Percentiles rank a stretch among this genome's conserved stretches.
phyloP scores from a whole-genome alignment of 148 eudicot genomes.

The Chenopodium formosanum region DNA sequence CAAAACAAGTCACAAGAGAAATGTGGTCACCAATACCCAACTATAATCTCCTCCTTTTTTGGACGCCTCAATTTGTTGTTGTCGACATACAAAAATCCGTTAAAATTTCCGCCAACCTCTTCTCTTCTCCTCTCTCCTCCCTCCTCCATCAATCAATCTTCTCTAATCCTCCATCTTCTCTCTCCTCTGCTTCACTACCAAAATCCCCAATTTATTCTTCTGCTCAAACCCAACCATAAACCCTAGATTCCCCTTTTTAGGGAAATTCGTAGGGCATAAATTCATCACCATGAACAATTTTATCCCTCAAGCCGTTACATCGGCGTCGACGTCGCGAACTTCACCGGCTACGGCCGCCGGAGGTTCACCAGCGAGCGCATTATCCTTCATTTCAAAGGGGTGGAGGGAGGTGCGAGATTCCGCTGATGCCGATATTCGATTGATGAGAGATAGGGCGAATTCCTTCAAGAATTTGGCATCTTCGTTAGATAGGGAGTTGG shows the following conservation, averaged over 20 bases:
- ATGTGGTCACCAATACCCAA: too few relatives aligned
- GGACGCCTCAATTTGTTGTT: background rate
- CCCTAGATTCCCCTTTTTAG: background rate
- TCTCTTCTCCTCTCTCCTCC: background rate
- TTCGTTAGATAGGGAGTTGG: slow-evolving; percentile 65
- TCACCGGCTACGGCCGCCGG: slow-evolving; percentile 21
- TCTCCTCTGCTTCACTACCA: slow-evolving; percentile 10
- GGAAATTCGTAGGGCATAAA: too few relatives aligned
- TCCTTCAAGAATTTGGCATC: slow-evolving; percentile 73
- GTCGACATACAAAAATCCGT: background rate
- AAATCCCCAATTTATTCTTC: background rate
- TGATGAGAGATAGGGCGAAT: slow-evolving; percentile 74
- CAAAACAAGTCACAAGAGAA: too few relatives aligned
- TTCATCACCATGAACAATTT: slow-evolving; percentile 24
- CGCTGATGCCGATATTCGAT: slow-evolving; percentile 73
- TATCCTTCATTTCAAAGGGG: slow-evolving; percentile 73
- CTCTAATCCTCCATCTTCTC: background rate
- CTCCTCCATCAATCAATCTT: too few relatives aligned
- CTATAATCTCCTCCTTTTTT: background rate
- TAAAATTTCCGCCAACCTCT: slow-evolving; percentile 10
- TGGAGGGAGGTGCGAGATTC: slow-evolving; percentile 81
- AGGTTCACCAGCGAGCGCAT: slow-evolving; percentile 55
- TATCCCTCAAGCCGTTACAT: slow-evolving; percentile 14
- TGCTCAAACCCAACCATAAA: background rate
- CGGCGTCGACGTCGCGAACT: slow-evolving; percentile 25